Percentiles rank a stretch among this genome's conserved stretches.
Evolutionary conservation across 1,139 yeast species (phyloP).

Genomic region (Diutina catenulata): DNA sequence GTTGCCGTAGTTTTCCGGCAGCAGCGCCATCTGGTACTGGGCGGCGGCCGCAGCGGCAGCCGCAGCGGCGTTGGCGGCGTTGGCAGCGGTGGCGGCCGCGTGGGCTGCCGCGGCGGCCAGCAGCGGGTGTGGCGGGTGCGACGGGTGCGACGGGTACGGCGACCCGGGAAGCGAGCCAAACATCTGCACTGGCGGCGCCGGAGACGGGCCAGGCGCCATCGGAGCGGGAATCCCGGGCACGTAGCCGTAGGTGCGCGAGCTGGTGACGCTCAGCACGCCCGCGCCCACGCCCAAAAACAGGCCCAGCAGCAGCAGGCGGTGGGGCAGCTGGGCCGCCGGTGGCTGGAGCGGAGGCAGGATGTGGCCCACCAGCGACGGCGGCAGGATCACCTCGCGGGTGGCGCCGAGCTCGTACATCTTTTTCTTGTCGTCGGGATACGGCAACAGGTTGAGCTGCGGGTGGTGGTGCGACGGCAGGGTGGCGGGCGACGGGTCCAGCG

Average conservation of each 20-base stretch:
- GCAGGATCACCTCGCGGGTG: background rate
- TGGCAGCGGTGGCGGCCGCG: background rate
- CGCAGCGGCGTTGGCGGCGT: background rate
- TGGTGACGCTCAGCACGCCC: conserved; percentile 1
- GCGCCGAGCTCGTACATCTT: background rate
- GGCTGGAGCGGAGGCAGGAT: background rate
- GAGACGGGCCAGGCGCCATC: background rate
- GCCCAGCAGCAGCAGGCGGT: background rate
- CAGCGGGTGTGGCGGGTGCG: background rate
- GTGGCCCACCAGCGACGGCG: background rate
- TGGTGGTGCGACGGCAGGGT: background rate
- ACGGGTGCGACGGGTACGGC: background rate
- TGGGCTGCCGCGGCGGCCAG: background rate
- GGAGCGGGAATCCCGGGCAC: background rate
- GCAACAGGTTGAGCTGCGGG: background rate
- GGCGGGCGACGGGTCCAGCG: background rate
- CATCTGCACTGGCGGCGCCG: background rate
- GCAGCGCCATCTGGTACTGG: conserved; percentile 6
- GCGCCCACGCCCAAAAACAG: conserved; percentile 2
- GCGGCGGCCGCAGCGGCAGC: background rate
- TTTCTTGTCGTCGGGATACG: too few relatives aligned
- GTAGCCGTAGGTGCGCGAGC: background rate
- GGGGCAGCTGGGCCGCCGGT: background rate
- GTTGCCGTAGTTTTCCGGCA: conserved; percentile 19
- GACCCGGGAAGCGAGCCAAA: background rate